Base-by-base conservation (phyloP, 495 filamentous ascomycete genomes). In the Usnea hakonensis region DNA sequence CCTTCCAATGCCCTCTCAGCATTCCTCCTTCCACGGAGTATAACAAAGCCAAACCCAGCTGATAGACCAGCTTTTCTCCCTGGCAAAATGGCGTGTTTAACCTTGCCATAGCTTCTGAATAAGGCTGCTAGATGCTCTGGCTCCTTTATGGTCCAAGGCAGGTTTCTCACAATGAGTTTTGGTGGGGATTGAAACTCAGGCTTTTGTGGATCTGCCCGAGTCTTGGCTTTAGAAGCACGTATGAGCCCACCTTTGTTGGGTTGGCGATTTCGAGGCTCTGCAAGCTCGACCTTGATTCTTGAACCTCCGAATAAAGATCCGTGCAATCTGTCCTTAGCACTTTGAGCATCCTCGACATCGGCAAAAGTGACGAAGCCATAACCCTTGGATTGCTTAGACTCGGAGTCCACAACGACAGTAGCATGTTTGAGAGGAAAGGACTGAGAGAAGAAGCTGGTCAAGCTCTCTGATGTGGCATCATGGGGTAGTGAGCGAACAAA, bases 341-440 rank as follows among this genome's bases (percentile, higher is more conserved):
- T 78, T 65, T 87, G 75, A 32, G 94, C 91, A 75, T 99, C 94
- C 63, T 96, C 91, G 56, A 88, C 79, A 69, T 97, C 93, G 68
- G 91, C 87, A 68, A 97, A 96, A 16, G 94, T 96, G 53, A 97
- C 92, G 74, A 99, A 99, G 55, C 94, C 94, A 73, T 89, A 99
- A 13, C 93, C 93, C 66, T 90, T 88, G 23, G 89, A 96, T 54
- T 83, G 75, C 68, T 96, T 95, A 9, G 90, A 94, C 62, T 81
- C 74, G 1, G 87, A 81, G 71, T 97, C 91, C 37, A 83, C 76
- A 23, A 99, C 90, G 16, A 91, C 90, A 7, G 87, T 88, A 57
- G 93, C 93, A 74, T 97, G 94, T 72, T 96, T 97, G 71, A 97
- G 81, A 28, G 95, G 90, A 70, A 90, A 97, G 58, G 87, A 85